Conservation (phyloP, 176 grass and related monocot species). For the Dendrocalamus sinicus region DNA sequence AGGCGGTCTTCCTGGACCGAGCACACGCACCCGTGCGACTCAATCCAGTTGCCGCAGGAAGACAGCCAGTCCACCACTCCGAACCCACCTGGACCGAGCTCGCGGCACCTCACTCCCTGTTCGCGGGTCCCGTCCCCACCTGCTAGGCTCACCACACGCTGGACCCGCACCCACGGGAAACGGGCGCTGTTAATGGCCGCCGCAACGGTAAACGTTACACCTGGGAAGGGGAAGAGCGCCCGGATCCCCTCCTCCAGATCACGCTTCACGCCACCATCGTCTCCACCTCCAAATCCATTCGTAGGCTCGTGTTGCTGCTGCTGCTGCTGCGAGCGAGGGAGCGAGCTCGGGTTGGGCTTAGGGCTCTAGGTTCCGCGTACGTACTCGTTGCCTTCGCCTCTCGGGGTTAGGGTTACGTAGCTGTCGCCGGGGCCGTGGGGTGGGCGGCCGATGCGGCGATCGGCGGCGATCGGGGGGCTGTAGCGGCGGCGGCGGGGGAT, state of each 20-base stretch:
- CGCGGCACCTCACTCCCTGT: conserved; percentile 6
- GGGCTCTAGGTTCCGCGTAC: conserved; percentile 32
- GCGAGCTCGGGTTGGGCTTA: conserved; percentile 38
- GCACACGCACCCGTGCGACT: background rate
- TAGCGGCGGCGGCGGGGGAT: conserved; percentile 43
- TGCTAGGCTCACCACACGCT: conserved; percentile 13
- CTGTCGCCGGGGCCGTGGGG: conserved; percentile 30
- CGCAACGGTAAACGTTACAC: conserved; percentile 65
- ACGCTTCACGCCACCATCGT: conserved; percentile 55
- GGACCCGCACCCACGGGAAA: conserved; percentile 47
- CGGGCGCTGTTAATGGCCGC: conserved; percentile 59
- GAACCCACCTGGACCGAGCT: background rate
- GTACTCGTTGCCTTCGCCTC: background rate
- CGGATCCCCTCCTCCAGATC: conserved; percentile 58
- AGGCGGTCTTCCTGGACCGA: background rate
- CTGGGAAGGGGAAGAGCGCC: conserved; percentile 38
- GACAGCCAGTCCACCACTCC: conserved; percentile 24
- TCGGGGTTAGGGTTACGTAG: conserved; percentile 45
- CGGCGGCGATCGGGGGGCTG: conserved; percentile 48
- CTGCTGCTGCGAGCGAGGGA: background rate
- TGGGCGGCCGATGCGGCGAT: conserved; percentile 61
- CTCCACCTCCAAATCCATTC: conserved; percentile 51
- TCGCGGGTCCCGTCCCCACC: background rate
- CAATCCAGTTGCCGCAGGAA: conserved; percentile 36
- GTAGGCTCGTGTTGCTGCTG: background rate